Percentiles rank a stretch among this genome's conserved stretches.
Evolutionary conservation across 257 asterid species (phyloP).

Genomic region (Leonotis leonurus): DNA sequence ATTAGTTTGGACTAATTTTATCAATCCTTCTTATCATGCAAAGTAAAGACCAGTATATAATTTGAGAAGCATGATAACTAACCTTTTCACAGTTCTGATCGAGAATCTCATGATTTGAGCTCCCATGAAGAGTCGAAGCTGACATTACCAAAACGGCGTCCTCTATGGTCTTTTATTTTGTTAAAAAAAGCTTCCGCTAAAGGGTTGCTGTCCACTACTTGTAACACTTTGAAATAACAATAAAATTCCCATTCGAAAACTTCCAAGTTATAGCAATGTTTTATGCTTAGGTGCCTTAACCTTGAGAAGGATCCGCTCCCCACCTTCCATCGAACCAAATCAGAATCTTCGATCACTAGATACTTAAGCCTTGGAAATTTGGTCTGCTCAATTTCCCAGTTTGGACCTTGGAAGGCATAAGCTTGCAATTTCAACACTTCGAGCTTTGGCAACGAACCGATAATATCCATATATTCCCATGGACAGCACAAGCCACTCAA

Average conservation of each 20-base stretch:
- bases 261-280: constrained; percentile 4
- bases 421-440: neutral
- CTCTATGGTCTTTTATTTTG: neutral
- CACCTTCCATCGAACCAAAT: constrained; percentile 3
- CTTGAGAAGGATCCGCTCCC: neutral
- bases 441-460: neutral
- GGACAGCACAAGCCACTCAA: constrained; percentile 11
- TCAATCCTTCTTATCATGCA: too few relatives aligned
- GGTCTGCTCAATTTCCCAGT: neutral
- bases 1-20: too few relatives aligned
- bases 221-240: neutral
- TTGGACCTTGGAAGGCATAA: constrained; percentile 4
- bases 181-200: neutral
- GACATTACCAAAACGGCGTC: neutral
- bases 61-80: neutral
- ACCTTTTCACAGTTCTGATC: neutral
- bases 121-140: neutral
- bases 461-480: neutral
- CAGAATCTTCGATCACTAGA: constrained; percentile 3
- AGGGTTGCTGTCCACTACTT: constrained; percentile 8
- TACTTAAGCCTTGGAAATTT: neutral
- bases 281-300: neutral
- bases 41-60: neutral
- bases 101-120: neutral
- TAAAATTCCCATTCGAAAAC: neutral